Percentiles rank a stretch among this genome's conserved stretches.
Conservation (phyloP, 139 green algal species). For the Micromonas commoda region DNA sequence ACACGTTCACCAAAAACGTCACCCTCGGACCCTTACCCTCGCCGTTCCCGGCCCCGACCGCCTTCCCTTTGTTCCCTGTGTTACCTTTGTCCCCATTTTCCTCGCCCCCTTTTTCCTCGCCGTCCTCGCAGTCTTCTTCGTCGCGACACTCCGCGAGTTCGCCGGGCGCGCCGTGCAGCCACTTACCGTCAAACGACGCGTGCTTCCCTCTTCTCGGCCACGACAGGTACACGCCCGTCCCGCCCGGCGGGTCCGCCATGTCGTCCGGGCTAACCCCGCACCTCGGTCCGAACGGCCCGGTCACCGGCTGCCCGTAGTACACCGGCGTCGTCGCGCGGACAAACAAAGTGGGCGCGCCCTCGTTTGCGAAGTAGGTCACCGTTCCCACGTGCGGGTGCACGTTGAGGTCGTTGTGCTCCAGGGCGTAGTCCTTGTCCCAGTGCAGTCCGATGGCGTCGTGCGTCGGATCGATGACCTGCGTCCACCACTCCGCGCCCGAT, state of each 20-base stretch:
- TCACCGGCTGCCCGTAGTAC: not conserved
- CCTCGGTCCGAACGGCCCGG: too few species aligned
- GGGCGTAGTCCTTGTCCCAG: slow-evolving; percentile 26
- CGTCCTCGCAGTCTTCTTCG: not conserved
- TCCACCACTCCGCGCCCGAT: slow-evolving; percentile 27
- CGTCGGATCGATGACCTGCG: slow-evolving; percentile 22
- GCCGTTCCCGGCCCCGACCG: too few species aligned
- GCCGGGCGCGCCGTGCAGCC: slow-evolving; percentile 16
- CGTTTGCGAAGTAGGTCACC: slow-evolving; percentile 19
- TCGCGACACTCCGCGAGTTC: too few species aligned
- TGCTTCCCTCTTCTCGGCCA: slow-evolving; percentile 16
- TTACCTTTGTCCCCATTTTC: not conserved
- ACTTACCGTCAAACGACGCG: slow-evolving; percentile 23
- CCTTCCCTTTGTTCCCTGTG: too few species aligned
- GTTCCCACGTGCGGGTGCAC: slow-evolving; percentile 22
- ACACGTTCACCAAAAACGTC: slow-evolving; percentile 34
- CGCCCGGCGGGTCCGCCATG: not conserved
- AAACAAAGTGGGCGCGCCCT: slow-evolving; percentile 14
- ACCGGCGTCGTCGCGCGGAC: not conserved
- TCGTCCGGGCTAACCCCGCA: too few species aligned
- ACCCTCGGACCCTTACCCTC: not conserved
- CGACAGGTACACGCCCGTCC: not conserved
- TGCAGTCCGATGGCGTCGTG: slow-evolving; percentile 18
- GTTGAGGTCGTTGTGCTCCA: not conserved
- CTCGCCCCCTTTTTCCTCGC: not conserved